Evolutionary conservation across 108 stramenopile species (phyloP), one percentile per base, ranked within the genome.

Genomic region (Licmophora abbreviata): DNA sequence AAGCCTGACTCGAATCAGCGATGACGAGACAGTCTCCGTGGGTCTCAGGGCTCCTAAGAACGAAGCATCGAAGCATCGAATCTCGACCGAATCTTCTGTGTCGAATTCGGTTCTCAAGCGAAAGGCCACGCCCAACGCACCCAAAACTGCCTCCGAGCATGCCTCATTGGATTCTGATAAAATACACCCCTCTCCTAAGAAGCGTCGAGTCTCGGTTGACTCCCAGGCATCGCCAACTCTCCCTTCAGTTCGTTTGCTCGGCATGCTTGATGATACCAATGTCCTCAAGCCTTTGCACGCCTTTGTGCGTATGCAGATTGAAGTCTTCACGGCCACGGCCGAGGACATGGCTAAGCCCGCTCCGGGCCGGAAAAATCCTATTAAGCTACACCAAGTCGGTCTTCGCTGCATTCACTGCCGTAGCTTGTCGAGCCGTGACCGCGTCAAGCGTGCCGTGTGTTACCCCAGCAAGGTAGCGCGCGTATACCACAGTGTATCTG

Each of bases 341-440:
- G 43, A 40, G 7, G 79, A 80, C 6, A 52, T 73, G 17, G 10
- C 40, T 1, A 56, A 70, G 33, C 79, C 74, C n/a, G 69, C 69
- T 25, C 79, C 79, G 1, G 79, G 79, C 17, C 63, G 79, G 10
- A 75, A 76, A 34, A 63, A 56, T 27, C 61, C 68, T 4, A 72
- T 80, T 29, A 35, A 37, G 23, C 35, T 73, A 11, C 27, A 64
- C 29, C 79, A 80, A 48, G 71, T 80, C 29, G 79, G 79, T 21
- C 55, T 80, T 26, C 66, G 79, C 15, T 80, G 79, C 58, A 74
- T 80, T 38, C 79, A 80, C 23, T 80, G 79, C 56, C 34, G 37
- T 44, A 20, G 36, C 20, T 12, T 53, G 22, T 58, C 68, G 2
- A 11, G 10, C 3, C 27, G 43, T 14, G 15, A 54, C 24, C 58